A percentile compares a stretch with the other conserved stretches of the same genome.
Evolutionary conservation across 306 rosid genomes (phyloP).

Genomic region (Gastrolobium bilobum): DNA sequence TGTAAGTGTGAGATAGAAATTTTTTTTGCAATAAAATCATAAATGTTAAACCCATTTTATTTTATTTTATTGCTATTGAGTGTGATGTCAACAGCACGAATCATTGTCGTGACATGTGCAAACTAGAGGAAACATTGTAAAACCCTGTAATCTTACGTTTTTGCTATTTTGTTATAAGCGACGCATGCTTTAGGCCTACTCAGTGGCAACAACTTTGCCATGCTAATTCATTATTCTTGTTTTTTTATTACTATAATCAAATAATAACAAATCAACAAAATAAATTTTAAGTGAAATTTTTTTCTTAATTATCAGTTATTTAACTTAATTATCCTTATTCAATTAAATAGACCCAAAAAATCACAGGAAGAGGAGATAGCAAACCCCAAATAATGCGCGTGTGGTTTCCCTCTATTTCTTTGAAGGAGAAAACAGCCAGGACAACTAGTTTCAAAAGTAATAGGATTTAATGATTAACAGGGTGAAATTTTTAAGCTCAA

Average conservation of each 20-base stretch:
- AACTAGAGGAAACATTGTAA: conserved; percentile 20
- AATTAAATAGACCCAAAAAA: no score
- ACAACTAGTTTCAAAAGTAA: not conserved
- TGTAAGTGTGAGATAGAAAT: no score
- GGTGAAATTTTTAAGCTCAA: not conserved
- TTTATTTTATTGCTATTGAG: not conserved
- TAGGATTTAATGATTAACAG: not conserved
- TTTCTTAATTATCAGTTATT: no score
- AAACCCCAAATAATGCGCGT: not conserved
- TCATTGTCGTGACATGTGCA: conserved; percentile 50
- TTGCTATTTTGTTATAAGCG: conserved; percentile 39
- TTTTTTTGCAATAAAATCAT: no score
- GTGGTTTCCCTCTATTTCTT: conserved; percentile 15
- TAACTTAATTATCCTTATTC: no score
- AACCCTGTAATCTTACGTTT: conserved; percentile 1
- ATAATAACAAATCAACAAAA: no score
- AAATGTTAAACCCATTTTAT: no score
- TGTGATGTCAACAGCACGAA: conserved; percentile 47
- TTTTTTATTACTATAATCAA: no score
- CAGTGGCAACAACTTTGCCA: not conserved
- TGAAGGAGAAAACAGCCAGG: not conserved
- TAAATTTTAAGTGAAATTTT: no score
- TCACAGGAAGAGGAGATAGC: no score
- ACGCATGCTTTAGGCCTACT: not conserved
- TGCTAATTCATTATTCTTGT: not conserved